Percentiles rank a stretch among this genome's conserved stretches.
phyloP scores from a whole-genome alignment of 2,329 filamentous ascomycete species.

The Aspergillus sp. region DNA sequence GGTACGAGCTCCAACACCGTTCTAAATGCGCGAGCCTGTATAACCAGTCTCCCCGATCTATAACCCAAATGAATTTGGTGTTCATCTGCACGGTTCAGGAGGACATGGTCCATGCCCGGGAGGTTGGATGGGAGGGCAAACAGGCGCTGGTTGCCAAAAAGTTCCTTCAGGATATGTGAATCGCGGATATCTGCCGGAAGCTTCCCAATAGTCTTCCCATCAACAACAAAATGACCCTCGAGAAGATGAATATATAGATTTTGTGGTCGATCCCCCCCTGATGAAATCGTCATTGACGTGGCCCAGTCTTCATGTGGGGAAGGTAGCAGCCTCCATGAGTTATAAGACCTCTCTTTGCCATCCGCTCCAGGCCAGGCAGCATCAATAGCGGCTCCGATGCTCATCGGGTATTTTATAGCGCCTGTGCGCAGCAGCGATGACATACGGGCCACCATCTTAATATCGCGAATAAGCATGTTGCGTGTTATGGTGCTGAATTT shows the following conservation, averaged over 20 bases:
- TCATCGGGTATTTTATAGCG: constrained; percentile 28
- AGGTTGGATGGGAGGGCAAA: constrained; percentile 52
- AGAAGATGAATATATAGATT: constrained; percentile 47
- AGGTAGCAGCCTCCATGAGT: constrained; percentile 22
- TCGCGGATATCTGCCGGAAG: constrained; percentile 55
- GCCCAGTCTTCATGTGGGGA: constrained; percentile 32
- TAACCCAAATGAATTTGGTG: constrained; percentile 59
- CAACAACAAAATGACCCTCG: constrained; percentile 50
- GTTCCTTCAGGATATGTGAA: constrained; percentile 43
- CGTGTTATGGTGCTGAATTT: constrained; percentile 35
- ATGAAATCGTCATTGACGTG: constrained; percentile 26
- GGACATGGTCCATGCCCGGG: constrained; percentile 54
- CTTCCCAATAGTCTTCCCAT: constrained; percentile 51
- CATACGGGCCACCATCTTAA: constrained; percentile 45
- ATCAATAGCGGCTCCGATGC: constrained; percentile 39
- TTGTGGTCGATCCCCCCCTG: constrained; percentile 32
- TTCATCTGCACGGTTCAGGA: constrained; percentile 37
- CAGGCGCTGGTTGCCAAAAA: constrained; percentile 57
- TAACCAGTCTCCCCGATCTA: constrained; percentile 39
- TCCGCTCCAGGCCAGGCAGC: constrained; percentile 45
- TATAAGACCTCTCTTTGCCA: constrained; percentile 17
- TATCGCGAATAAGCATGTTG: constrained; percentile 48
- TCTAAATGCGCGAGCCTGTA: constrained; percentile 42
- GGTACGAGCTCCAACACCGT: constrained; percentile 37
- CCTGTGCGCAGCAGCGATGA: constrained; percentile 34